Base-by-base conservation (phyloP, 345 rosid species). In the Murraya koenigii region DNA sequence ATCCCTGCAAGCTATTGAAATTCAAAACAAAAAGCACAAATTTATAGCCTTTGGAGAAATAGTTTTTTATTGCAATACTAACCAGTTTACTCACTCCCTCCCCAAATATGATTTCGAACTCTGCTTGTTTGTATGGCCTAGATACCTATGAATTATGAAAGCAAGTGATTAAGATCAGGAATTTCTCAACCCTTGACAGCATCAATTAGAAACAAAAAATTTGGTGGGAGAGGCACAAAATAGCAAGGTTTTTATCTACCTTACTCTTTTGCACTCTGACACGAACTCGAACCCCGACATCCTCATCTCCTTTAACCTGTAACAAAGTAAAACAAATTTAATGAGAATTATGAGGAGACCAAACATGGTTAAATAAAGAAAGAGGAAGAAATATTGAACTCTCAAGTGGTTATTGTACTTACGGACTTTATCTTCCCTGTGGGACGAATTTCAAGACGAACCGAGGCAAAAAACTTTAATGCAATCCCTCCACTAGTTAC, bases 401-500 rank as follows among this genome's bases (percentile, higher is more conserved):
- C 22, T 71, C 58, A 75, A 49, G 73, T 61, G 68, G 82, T 25
- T 59, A 28, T 28, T 52, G 69, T 82, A 35, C 97, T 89, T 88
- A 95, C 99, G 85, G 98, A 95, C 83, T 95, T 95, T 73, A 95
- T 90, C 96, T 95, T 95, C 89, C 99, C 99, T 30, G 90, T 90
- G 52, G 97, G 5, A 71, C 99, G 98, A 79, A 92, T 93, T 84
- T 95, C 99, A 60, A 95, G 90, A 64, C 97, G 93, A 81, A 95
- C 97, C 9, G 99, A 95, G 15, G 99, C 97, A 26, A 93, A 95
- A 81, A 95, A 95, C 85, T 95, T 95, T 54, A 95, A 84, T 2
- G 99, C 98, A 78, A 95, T 90, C 77, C 98, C 99, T 79, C 99
- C 99, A 76, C 98, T 95, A 54, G 98, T 93, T 80, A 95, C 98